Base-by-base conservation (phyloP, 306 rosid species). In the Quercus berberidifolia region DNA sequence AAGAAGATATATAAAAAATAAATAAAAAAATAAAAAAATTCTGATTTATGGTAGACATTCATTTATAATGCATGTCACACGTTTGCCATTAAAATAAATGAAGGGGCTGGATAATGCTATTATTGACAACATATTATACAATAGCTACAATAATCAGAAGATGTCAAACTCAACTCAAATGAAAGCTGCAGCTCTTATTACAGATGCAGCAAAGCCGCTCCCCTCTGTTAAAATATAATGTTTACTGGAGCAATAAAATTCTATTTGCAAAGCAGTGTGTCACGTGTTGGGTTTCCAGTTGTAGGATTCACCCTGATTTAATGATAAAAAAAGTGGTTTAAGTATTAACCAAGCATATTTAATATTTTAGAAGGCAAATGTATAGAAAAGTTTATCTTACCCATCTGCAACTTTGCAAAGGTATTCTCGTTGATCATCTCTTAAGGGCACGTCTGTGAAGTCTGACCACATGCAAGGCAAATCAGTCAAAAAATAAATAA, bases 331-430 rank as follows among this genome's bases (percentile, higher is more conserved):
- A 91, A 72, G 71, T 69, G 11, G 70, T 41, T 60, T 81, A 5
- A 74, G 63, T 35, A 69, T 30, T 56, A 65, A 73, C 25, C 46
- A 72, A 74, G 49, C 87, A 80, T 71, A 25, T 58, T 64, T 20
- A 3, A 52, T 71, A 25, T 55, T 64, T 25, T 2, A 52, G 78
- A 64, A 82, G 46, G 69, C 17, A 54, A 70, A 73, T 9, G 20
- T 19, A n/a, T 13, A 38, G 1, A 55, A 6, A 55, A 65, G 26
- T 25, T 69, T 49, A 69, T 43, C 82, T 87, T 76, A 95, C 98
- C 97, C 97, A 69, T 92, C 98, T 52, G 99, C 98, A 80, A 88
- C 80, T 90, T 89, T 90, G 86, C 99, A 95, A 17, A 95, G 93
- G 88, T 90, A 91, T 76, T 80, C 91, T 35, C 96, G 90, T 73